A percentile compares a stretch with the other conserved stretches of the same genome.
Conservation (phyloP, 2,329 filamentous ascomycete species). For the Blumeria graminis region DNA sequence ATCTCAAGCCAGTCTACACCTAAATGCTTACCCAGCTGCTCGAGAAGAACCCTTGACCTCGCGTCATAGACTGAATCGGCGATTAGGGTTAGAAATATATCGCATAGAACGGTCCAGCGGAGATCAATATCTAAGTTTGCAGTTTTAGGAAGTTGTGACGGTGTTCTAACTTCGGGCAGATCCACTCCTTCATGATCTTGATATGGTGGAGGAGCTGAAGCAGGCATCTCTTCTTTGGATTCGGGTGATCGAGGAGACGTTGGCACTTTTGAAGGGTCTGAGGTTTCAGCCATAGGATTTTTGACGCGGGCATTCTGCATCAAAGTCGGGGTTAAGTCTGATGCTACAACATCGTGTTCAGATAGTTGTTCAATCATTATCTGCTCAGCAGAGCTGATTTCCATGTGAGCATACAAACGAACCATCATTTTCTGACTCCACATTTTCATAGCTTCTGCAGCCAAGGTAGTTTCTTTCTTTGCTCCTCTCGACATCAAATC, state of each 20-base stretch:
- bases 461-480: slow-evolving; percentile 49
- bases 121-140: slow-evolving; percentile 85
- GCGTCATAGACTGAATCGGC: slow-evolving; percentile 88
- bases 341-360: slow-evolving; percentile 69
- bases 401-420: slow-evolving; percentile 84
- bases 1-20: slow-evolving; percentile 80
- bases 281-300: slow-evolving; percentile 54
- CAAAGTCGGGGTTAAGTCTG: slow-evolving; percentile 61
- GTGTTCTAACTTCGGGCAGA: slow-evolving; percentile 55
- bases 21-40: slow-evolving; percentile 58
- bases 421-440: slow-evolving; percentile 99
- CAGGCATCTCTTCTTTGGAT: slow-evolving; percentile 21
- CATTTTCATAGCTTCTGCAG: slow-evolving; percentile 65
- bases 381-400: slow-evolving; percentile 75
- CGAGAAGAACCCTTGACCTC: slow-evolving; percentile 61
- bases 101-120: slow-evolving; percentile 89
- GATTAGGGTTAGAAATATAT: slow-evolving; percentile 85
- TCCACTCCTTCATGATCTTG: slow-evolving; percentile 41
- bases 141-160: slow-evolving; percentile 58
- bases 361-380: slow-evolving; percentile 96
- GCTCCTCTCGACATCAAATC: slow-evolving; percentile 35
- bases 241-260: slow-evolving; percentile 15
- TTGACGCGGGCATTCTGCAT: slow-evolving; percentile 85
- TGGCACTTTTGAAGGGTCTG: background rate
- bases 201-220: slow-evolving; percentile 32